Base-by-base conservation (phyloP, 2,329 filamentous ascomycete genomes). In the Cladosporium cucumerinum region DNA sequence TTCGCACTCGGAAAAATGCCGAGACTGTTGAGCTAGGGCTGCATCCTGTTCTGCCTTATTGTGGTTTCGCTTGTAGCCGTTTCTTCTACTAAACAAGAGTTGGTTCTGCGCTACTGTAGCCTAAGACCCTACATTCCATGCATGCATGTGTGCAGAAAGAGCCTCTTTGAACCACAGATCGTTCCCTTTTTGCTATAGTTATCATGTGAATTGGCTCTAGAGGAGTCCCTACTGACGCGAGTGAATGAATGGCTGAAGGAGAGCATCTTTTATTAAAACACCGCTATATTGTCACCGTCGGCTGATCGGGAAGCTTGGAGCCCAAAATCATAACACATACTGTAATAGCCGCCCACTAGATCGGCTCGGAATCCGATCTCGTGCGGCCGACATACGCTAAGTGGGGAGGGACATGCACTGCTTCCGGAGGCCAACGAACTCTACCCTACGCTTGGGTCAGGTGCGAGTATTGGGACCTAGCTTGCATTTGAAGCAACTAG, bases 331-430 rank as follows among this genome's bases (percentile, higher is more conserved):
- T 16, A 21, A n/a, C n/a, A n/a, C n/a, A 5, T 21, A 46, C n/a
- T 46, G 39, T 46, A 46, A 46, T 54, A 54, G 51, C 51, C 51
- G 28, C 51, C 18, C 51, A 32, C 51, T 54, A 54, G 51, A 54
- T 54, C 51, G 51, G 51, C 51, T 54, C 51, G 51, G 51, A 30
- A n/a, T 54, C 32, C 51, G 51, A 54, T 32, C 16, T 54, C 51
- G 51, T 28, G 51, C 32, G 51, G 51, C 51, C 18, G 51, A 18
- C 51, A 11, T 30, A 28, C 51, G 51, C 51, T 32, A 54, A 32
- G 51, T 32, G 51, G 51, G 51, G 51, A 12, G 51, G 51, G 51
- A 12, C 26, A 26, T 54, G n/a, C 26, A 32, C 18, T 6, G n/a
- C 26, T 30, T 10, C 12, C 32, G 32, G 32, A 34, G 32, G 12